Conservation (phyloP, 371 early-diverging fungal species). For the Lichtheimia hyalospora region DNA sequence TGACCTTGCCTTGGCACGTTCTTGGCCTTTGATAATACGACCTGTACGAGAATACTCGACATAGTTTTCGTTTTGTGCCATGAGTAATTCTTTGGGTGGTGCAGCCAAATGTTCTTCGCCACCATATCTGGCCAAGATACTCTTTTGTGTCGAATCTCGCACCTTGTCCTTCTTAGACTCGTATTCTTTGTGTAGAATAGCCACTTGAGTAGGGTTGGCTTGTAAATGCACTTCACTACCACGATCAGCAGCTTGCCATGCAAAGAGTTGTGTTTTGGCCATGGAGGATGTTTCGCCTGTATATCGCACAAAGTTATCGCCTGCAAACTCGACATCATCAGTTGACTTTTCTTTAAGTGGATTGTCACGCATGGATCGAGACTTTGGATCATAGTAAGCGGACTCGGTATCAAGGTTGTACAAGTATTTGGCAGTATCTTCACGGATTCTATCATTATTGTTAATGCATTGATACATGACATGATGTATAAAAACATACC, state of each 20-base stretch:
- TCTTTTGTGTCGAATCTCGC: conserved; percentile 68
- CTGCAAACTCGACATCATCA: conserved; percentile 65
- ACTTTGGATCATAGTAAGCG: conserved; percentile 98
- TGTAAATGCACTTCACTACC: conserved; percentile 86
- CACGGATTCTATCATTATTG: conserved; percentile 76
- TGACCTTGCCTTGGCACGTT: conserved; percentile 71
- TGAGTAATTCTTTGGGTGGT: conserved; percentile 82
- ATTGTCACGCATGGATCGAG: conserved; percentile 97
- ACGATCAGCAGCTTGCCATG: conserved; percentile 89
- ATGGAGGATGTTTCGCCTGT: conserved; percentile 83
- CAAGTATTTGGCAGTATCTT: conserved; percentile 98
- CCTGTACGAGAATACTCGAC: conserved; percentile 97
- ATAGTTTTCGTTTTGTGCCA: conserved; percentile 91
- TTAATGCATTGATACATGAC: background rate
- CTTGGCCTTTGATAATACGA: conserved; percentile 84
- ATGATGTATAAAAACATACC: conserved; percentile 37
- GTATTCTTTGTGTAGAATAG: conserved; percentile 84
- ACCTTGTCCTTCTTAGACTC: conserved; percentile 79
- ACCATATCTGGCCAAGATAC: conserved; percentile 88
- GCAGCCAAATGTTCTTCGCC: conserved; percentile 92
- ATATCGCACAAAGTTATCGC: conserved; percentile 92
- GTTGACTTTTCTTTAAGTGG: conserved; percentile 73
- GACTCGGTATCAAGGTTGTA: conserved; percentile 92
- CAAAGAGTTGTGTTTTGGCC: conserved; percentile 85
- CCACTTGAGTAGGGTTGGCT: conserved; percentile 95